Percentiles rank a stretch among this genome's conserved stretches.
phyloP scores from a whole-genome alignment of 768 basidiomycete genomes.

The Rhodotorula babjevae region DNA sequence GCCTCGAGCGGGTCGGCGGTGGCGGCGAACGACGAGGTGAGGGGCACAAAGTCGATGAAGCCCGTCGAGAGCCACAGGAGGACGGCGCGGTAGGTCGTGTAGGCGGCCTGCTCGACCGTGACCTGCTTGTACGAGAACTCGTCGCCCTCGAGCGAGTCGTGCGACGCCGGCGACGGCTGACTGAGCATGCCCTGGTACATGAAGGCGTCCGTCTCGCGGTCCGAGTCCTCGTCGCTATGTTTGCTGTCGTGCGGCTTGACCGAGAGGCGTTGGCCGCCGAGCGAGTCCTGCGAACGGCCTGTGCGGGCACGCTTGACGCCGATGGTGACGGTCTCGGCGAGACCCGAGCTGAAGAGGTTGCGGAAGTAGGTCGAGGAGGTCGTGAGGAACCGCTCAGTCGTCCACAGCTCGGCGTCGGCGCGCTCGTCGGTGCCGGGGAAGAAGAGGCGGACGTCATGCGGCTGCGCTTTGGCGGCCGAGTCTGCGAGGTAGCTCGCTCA shows the following conservation, averaged over 20 bases:
- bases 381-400: background rate
- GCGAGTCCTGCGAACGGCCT: no score
- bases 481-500: no score
- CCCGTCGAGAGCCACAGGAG: background rate
- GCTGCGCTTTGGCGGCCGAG: background rate
- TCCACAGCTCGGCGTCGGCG: background rate
- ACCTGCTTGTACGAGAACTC: background rate
- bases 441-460: background rate
- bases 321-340: background rate
- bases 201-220: background rate
- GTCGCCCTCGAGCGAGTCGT: background rate
- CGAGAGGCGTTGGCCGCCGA: no score
- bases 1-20: background rate
- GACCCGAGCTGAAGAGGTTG: background rate
- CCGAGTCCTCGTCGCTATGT: background rate
- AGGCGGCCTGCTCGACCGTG: background rate
- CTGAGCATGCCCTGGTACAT: no score
- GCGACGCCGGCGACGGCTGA: no score
- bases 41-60: background rate
- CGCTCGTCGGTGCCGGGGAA: background rate
- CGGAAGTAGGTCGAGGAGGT: background rate
- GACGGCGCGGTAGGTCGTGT: conserved; percentile 12
- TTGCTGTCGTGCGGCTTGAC: background rate
- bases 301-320: no score
- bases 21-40: background rate